phyloP scores from a whole-genome alignment of 805 yeast species.

The Candida ficus region DNA sequence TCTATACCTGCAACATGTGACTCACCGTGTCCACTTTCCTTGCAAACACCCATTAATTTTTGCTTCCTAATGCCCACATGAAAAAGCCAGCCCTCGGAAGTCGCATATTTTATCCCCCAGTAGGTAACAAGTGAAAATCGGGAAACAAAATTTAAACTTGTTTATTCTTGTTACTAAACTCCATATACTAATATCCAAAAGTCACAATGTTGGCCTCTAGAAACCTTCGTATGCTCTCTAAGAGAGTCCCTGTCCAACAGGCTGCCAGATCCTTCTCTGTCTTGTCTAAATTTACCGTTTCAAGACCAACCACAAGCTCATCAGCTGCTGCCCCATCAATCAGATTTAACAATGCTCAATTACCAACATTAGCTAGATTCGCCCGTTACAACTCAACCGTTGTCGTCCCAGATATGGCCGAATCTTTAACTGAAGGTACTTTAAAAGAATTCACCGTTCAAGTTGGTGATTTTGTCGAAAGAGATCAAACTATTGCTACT shows the following conservation, averaged over 20 bases:
- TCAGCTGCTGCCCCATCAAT: conserved; percentile 1
- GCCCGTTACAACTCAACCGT: conserved; percentile 35
- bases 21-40: too few relatives aligned
- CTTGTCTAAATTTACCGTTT: conserved; percentile 5
- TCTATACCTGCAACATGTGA: too few relatives aligned
- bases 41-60: too few relatives aligned
- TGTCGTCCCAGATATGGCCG: conserved; percentile 98
- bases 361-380: conserved; percentile 13
- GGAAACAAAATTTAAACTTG: too few relatives aligned
- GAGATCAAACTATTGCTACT: conserved; percentile 90
- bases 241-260: conserved; percentile 10
- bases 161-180: too few relatives aligned
- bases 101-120: background rate
- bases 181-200: background rate
- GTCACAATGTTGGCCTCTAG: conserved; percentile 16
- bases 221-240: conserved; percentile 10
- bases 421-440: conserved; percentile 96
- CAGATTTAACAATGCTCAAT: conserved; percentile 5
- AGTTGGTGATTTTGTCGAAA: conserved; percentile 83
- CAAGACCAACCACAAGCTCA: conserved; percentile 2
- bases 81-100: conserved; percentile 4
- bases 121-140: background rate
- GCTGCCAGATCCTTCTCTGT: conserved; percentile 11
- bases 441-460: conserved; percentile 61
- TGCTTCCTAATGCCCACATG: background rate